These are phyloP conservation scores for Citeromyces matritensis DNA, from an alignment of 805 yeast genomes.

Conservation along the genomic window DNA sequence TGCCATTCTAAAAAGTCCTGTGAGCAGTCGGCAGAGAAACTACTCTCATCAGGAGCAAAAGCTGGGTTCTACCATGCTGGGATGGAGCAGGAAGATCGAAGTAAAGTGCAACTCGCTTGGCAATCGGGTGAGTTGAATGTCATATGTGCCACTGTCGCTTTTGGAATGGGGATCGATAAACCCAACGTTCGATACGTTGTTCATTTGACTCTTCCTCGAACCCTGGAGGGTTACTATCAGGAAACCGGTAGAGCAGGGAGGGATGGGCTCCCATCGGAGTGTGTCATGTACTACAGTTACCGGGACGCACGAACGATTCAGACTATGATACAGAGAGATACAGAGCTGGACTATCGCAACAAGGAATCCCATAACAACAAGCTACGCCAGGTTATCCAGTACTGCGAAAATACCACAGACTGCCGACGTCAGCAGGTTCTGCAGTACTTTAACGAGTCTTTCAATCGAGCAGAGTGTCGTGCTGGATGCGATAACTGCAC, in stretches of 20 bases:
- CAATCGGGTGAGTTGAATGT: slow-evolving; percentile 57
- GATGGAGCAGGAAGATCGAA: slow-evolving; percentile 66
- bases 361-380: slow-evolving; percentile 68
- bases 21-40: slow-evolving; percentile 58
- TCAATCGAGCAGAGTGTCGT: slow-evolving; percentile 49
- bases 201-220: slow-evolving; percentile 79
- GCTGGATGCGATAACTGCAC: slow-evolving; percentile 81
- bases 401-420: slow-evolving; percentile 82
- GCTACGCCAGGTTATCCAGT: slow-evolving; percentile 72
- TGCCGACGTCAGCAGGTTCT: slow-evolving; percentile 83
- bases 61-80: slow-evolving; percentile 88
- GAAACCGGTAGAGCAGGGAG: slow-evolving; percentile 98
- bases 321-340: slow-evolving; percentile 64
- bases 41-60: slow-evolving; percentile 44
- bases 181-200: slow-evolving; percentile 88
- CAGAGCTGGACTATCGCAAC: slow-evolving; percentile 43
- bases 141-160: slow-evolving; percentile 94
- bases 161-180: slow-evolving; percentile 98
- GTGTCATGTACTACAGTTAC: slow-evolving; percentile 70
- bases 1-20: slow-evolving; percentile 86
- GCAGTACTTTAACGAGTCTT: slow-evolving; percentile 79
- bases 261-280: slow-evolving; percentile 74
- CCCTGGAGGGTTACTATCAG: slow-evolving; percentile 91
- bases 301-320: slow-evolving; percentile 69
- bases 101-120: slow-evolving; percentile 67